Evolutionary conservation across 2,329 filamentous ascomycete species (phyloP).

Genomic region (Aspergillus novoparasiticus): DNA sequence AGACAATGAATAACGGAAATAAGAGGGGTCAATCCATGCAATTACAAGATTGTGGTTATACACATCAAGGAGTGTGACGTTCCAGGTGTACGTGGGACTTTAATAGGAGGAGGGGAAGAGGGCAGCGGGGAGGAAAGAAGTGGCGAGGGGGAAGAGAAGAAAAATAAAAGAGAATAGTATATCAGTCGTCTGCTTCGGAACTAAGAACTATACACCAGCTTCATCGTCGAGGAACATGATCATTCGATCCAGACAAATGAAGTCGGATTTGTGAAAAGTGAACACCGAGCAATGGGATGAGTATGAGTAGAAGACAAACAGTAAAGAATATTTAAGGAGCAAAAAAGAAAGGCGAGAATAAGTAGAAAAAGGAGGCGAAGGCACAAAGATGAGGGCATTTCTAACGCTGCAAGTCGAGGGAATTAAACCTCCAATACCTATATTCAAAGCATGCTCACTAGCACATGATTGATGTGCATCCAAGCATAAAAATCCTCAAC

Average conservation of each 20-base stretch:
- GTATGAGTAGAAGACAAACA: background rate
- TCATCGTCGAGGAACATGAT: conserved; percentile 16
- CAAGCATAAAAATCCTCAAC: conserved; percentile 31
- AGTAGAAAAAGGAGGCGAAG: conserved; percentile 1
- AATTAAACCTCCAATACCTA: conserved; percentile 30
- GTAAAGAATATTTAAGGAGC: background rate
- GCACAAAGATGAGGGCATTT: conserved; percentile 28
- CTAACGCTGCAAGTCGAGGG: conserved; percentile 37
- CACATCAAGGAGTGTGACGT: conserved; percentile 16
- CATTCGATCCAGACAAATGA: conserved; percentile 13
- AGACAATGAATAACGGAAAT: conserved; percentile 18
- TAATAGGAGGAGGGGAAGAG: conserved; percentile 17
- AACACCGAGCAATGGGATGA: conserved; percentile 6
- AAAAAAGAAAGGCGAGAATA: conserved; percentile 1
- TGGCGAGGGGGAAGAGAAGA: conserved; percentile 12
- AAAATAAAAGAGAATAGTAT: conserved; percentile 12
- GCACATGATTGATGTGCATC: conserved; percentile 23
- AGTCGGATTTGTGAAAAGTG: conserved; percentile 7
- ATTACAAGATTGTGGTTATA: conserved; percentile 19
- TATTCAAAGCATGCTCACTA: conserved; percentile 29
- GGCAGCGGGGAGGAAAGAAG: conserved; percentile 2
- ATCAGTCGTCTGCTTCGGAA: conserved; percentile 25
- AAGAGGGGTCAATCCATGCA: conserved; percentile 7
- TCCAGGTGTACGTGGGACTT: conserved; percentile 16
- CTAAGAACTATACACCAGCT: conserved; percentile 23